Evolutionary conservation across 768 basidiomycete genomes (phyloP).

Genomic region (Trametes cinnabarina): DNA sequence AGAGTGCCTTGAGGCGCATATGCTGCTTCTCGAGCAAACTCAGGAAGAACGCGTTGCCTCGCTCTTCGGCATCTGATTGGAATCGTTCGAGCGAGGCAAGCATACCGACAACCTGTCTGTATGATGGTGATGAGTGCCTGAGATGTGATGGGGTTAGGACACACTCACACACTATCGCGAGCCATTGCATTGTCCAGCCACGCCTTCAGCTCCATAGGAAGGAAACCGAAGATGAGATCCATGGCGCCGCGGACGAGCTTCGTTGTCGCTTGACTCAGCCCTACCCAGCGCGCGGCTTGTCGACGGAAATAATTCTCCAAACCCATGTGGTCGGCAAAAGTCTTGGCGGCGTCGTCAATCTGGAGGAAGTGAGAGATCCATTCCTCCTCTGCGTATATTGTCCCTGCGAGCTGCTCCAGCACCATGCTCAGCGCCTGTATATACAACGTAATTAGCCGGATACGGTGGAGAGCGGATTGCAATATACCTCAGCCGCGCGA

Average conservation of each 20-base stretch:
- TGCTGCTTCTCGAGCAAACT: constrained; percentile 81
- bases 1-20: constrained; percentile 66
- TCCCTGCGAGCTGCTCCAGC: constrained; percentile 70
- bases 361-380: constrained; percentile 92
- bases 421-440: constrained; percentile 70
- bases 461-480: too few species aligned
- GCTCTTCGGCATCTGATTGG: constrained; percentile 73
- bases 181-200: constrained; percentile 82
- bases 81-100: constrained; percentile 76
- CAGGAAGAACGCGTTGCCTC: constrained; percentile 70
- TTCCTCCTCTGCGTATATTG: constrained; percentile 80
- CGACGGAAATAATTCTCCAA: constrained; percentile 92
- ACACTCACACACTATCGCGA: constrained; percentile 71
- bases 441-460: not conserved
- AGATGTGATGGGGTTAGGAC: not conserved
- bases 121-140: not conserved
- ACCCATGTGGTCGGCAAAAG: constrained; percentile 94
- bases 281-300: constrained; percentile 75
- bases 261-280: constrained; percentile 63
- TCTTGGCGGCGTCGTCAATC: constrained; percentile 82
- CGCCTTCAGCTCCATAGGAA: constrained; percentile 74
- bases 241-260: constrained; percentile 86
- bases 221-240: constrained; percentile 94
- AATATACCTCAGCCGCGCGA: constrained; percentile 66
- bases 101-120: constrained; percentile 83